phyloP scores from a whole-genome alignment of 164 flowering plant genomes.

The Vitis rupestris region DNA sequence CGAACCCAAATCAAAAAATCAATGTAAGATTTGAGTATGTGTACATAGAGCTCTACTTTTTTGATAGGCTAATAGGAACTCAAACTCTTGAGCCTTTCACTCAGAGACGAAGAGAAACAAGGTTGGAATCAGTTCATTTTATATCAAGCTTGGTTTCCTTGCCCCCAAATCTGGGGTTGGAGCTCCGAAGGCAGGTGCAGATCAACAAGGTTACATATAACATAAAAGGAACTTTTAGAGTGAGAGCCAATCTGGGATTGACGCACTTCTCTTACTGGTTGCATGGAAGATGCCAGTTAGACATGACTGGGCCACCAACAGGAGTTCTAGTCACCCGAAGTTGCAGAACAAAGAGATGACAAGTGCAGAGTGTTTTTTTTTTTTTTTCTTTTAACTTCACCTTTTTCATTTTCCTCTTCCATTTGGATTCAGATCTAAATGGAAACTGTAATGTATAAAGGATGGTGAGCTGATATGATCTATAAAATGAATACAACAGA shows the following conservation, averaged over 20 bases:
- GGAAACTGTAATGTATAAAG: conserved; percentile 2
- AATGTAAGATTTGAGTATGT: conserved; percentile 51
- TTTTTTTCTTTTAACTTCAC: background rate
- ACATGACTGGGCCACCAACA: conserved; percentile 76
- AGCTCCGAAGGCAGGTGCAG: conserved; percentile 59
- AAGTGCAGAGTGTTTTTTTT: background rate
- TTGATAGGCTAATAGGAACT: conserved; percentile 50
- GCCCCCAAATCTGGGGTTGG: conserved; percentile 44
- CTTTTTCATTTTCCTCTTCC: background rate
- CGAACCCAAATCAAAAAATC: conserved; percentile 73
- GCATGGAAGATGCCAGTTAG: conserved; percentile 61
- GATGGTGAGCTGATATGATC: background rate
- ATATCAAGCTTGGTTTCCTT: conserved; percentile 67
- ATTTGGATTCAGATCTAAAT: conserved; percentile 3
- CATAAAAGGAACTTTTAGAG: conserved; percentile 59
- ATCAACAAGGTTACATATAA: conserved; percentile 50
- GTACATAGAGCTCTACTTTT: conserved; percentile 58
- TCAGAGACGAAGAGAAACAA: conserved; percentile 42
- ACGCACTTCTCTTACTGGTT: conserved; percentile 68
- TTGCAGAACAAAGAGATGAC: conserved; percentile 64
- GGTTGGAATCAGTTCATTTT: conserved; percentile 50
- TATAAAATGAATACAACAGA: no score
- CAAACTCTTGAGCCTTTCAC: conserved; percentile 56
- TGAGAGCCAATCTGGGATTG: conserved; percentile 50
- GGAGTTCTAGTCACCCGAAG: conserved; percentile 56